These are phyloP conservation scores for Lasiosphaeria hispida DNA, from an alignment of 495 filamentous ascomycete species.

Conservation along the genomic window DNA sequence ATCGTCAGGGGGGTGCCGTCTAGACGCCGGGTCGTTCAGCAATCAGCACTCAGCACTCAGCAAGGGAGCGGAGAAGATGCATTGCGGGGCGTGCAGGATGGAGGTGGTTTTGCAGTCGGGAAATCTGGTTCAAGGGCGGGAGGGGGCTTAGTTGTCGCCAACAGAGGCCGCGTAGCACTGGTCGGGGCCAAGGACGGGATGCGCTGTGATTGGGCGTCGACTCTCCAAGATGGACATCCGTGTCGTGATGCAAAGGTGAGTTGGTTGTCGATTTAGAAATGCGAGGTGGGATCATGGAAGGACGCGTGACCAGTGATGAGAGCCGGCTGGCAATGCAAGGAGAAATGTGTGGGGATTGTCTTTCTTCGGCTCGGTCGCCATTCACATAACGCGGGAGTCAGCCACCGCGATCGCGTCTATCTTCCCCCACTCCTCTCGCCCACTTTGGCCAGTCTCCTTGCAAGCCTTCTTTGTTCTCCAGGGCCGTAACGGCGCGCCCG, in stretches of 20 bases:
- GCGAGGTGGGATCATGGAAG: background rate
- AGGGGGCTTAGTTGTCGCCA: constrained; percentile 1
- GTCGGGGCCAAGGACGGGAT: background rate
- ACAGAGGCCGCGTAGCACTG: background rate
- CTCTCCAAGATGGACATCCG: too few species aligned
- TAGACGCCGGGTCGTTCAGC: constrained; percentile 14
- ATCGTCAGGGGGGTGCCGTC: constrained; percentile 2
- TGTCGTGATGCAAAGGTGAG: background rate
- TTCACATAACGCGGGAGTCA: background rate
- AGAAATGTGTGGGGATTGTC: background rate
- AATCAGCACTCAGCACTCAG: background rate
- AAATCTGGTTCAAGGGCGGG: background rate
- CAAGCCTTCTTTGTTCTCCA: too few species aligned
- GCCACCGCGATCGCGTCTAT: too few species aligned
- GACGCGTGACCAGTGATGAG: background rate
- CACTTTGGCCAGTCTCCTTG: too few species aligned
- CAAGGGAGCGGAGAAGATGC: constrained; percentile 9
- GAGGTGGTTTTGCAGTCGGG: constrained; percentile 1
- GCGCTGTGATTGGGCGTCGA: too few species aligned
- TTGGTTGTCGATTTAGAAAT: background rate
- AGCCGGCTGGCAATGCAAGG: background rate
- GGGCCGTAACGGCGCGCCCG: too few species aligned
- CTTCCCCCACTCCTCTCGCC: too few species aligned
- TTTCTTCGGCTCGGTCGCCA: background rate
- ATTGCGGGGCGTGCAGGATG: constrained; percentile 2